Evolutionary conservation across 441 rosid genomes (phyloP).

Genomic region (Euphorbia neoarborescens): DNA sequence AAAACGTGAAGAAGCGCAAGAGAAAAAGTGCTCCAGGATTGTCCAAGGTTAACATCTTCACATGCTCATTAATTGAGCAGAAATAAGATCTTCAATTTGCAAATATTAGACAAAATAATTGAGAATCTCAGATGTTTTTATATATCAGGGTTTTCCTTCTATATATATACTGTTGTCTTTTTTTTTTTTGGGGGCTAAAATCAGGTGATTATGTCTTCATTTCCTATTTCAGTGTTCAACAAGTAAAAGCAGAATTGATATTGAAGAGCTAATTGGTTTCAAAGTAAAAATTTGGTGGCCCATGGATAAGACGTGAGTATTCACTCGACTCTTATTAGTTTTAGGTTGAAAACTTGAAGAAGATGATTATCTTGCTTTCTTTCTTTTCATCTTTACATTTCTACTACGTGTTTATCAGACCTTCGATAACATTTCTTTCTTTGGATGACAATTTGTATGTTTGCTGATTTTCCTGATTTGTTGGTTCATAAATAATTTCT

Average conservation of each 20-base stretch:
- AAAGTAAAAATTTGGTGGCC: constrained; percentile 99
- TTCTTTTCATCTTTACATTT: background rate
- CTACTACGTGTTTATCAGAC: background rate
- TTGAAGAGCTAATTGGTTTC: constrained; percentile 75
- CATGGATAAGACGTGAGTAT: constrained; percentile 85
- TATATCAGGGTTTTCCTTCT: constrained; percentile 5
- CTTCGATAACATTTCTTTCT: background rate
- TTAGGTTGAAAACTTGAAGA: background rate
- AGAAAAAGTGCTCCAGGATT: constrained; percentile 63
- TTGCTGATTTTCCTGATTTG: background rate
- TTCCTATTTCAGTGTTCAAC: constrained; percentile 52
- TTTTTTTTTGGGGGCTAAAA: no score
- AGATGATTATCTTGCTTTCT: background rate
- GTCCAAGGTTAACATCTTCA: constrained; percentile 50
- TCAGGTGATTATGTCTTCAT: constrained; percentile 22
- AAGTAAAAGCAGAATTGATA: constrained; percentile 40
- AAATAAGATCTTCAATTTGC: background rate
- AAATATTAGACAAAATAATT: background rate
- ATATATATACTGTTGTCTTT: background rate
- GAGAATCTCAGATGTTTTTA: background rate
- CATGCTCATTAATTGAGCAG: background rate
- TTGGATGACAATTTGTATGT: background rate
- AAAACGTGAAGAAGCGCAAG: constrained; percentile 66
- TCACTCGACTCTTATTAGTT: constrained; percentile 1
- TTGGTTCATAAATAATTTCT: background rate